Percentiles rank a stretch among this genome's conserved stretches.
phyloP scores from a whole-genome alignment of 1,284 basidiomycete species.

The Rhodotorula mucilaginosa region DNA sequence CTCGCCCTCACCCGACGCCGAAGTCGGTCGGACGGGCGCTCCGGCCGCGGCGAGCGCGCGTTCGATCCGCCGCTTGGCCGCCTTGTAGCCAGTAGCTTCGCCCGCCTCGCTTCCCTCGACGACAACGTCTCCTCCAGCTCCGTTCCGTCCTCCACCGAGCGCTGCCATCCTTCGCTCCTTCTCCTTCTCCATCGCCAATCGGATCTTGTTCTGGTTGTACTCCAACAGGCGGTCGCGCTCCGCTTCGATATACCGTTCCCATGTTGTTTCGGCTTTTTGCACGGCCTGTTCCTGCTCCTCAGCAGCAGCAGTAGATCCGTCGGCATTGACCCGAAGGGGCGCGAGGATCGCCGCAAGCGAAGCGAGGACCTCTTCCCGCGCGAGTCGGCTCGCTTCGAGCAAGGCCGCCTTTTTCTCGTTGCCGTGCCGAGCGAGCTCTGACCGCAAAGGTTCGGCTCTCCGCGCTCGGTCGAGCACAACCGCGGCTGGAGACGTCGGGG shows the following conservation, averaged over 20 bases:
- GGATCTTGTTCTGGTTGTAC: conserved; percentile 26
- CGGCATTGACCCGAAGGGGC: conserved; percentile 1
- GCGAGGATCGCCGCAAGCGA: conserved; percentile 16
- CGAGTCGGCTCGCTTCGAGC: conserved; percentile 8
- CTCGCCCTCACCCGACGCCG: background rate
- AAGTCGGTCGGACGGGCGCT: background rate
- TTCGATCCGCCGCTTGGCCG: conserved; percentile 29
- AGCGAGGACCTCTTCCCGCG: conserved; percentile 21
- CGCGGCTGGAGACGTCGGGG: background rate
- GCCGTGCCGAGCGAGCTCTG: conserved; percentile 1
- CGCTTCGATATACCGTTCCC: conserved; percentile 16
- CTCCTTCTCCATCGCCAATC: conserved; percentile 26
- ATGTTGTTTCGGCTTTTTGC: conserved; percentile 22
- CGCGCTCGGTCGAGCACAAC: conserved; percentile 21
- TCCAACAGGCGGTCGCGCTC: conserved; percentile 25
- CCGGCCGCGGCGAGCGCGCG: conserved; percentile 25
- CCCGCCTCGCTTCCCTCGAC: conserved; percentile 1
- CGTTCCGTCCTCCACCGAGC: background rate
- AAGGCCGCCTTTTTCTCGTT: conserved; percentile 15
- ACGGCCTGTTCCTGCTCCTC: conserved; percentile 19
- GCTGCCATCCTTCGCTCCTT: conserved; percentile 18
- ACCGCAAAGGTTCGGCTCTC: conserved; percentile 25
- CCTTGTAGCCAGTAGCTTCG: conserved; percentile 19
- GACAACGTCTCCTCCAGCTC: background rate
- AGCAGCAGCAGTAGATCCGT: too few relatives aligned